A percentile compares a stretch with the other conserved stretches of the same genome.
Evolutionary conservation across 164 flowering plant genomes (phyloP).

Genomic region (Aristolochia californica): DNA sequence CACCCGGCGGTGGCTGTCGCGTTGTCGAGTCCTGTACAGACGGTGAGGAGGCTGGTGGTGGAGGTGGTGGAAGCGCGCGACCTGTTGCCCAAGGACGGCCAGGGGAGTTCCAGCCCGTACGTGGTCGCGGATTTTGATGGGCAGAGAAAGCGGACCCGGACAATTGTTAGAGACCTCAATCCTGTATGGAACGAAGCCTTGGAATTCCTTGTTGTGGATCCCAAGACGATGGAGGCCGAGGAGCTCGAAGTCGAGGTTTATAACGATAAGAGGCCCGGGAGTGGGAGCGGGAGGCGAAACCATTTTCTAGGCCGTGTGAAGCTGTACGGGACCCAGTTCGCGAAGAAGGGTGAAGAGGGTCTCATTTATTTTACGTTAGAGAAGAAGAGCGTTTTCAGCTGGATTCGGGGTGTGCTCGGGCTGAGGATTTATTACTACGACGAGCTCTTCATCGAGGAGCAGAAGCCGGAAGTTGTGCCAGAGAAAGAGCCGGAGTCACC

Average conservation of each 20-base stretch:
- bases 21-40: constrained; percentile 13
- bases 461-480: background rate
- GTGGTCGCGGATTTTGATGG: constrained; percentile 79
- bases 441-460: constrained; percentile 19
- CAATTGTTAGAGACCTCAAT: constrained; percentile 50
- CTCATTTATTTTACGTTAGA: constrained; percentile 62
- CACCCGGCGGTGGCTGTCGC: background rate
- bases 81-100: constrained; percentile 90
- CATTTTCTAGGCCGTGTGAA: constrained; percentile 83
- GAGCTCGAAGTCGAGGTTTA: constrained; percentile 74
- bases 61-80: constrained; percentile 74
- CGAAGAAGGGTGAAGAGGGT: constrained; percentile 55
- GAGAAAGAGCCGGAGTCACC: background rate
- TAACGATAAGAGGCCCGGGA: constrained; percentile 62
- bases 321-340: constrained; percentile 62
- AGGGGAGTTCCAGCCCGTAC: constrained; percentile 88
- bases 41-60: constrained; percentile 49
- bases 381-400: constrained; percentile 89
- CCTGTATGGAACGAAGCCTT: constrained; percentile 82
- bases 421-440: constrained; percentile 62
- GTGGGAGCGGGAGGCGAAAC: constrained; percentile 40
- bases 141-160: constrained; percentile 56
- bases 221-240: constrained; percentile 50
- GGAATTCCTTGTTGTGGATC: constrained; percentile 74
- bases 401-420: constrained; percentile 78